Conservation (phyloP, 2,329 filamentous ascomycete genomes). For the Trichophyton simii region DNA sequence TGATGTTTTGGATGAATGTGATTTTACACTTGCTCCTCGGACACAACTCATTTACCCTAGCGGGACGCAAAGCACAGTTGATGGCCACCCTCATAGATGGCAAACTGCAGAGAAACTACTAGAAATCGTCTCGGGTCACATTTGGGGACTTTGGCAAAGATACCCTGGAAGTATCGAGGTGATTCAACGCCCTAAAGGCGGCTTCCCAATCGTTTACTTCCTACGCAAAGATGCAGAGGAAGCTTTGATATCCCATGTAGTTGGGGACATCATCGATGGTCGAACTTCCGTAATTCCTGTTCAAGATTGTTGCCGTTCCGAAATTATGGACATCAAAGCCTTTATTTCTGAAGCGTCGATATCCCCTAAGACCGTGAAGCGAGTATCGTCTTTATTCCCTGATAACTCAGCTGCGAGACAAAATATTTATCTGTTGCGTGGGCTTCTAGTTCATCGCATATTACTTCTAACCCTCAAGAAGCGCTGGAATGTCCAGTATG, state of each 20-base stretch:
- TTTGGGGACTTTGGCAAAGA: constrained; percentile 22
- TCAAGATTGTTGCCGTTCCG: not conserved
- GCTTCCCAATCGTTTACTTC: constrained; percentile 48
- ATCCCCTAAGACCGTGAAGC: not conserved
- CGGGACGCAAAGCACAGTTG: constrained; percentile 39
- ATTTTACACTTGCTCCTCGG: constrained; percentile 48
- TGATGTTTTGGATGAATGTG: constrained; percentile 52
- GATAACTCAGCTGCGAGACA: constrained; percentile 7
- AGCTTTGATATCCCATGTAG: constrained; percentile 30
- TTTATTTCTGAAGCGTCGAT: constrained; percentile 8
- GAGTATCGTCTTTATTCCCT: constrained; percentile 4
- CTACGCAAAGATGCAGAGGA: constrained; percentile 39
- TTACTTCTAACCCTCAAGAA: constrained; percentile 46
- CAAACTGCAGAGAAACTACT: constrained; percentile 43
- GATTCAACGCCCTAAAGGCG: constrained; percentile 24
- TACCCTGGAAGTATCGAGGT: constrained; percentile 42
- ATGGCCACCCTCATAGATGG: constrained; percentile 47
- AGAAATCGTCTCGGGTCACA: constrained; percentile 24
- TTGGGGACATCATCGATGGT: constrained; percentile 29
- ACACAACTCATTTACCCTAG: constrained; percentile 54
- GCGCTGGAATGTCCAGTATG: constrained; percentile 54
- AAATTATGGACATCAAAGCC: constrained; percentile 2
- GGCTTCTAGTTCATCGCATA: constrained; percentile 45
- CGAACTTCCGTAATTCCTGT: constrained; percentile 19
- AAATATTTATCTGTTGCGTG: constrained; percentile 18